Evolutionary conservation across 208 protist genomes (phyloP), one percentile per base, ranked within the genome.

Genomic region (Leishmania aethiopica): DNA sequence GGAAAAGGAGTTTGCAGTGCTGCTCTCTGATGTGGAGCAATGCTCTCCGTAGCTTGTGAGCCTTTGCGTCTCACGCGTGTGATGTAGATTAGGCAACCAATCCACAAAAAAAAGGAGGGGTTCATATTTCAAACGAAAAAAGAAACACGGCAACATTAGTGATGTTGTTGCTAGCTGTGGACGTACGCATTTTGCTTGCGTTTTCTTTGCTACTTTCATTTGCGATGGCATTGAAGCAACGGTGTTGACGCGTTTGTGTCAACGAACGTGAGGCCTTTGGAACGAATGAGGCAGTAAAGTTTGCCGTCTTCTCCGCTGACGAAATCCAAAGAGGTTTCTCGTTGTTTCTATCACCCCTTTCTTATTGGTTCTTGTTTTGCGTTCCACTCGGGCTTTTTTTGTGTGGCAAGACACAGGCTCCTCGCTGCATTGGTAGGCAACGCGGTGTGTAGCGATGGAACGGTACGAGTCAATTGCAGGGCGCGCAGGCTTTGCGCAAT

Each of bases 1-100:
- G 96, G 92, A 97, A 73, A 91, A 91, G 72, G 96, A 98, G 77
- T 96, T 98, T 81, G 81, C 71, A 6, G 79, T 83, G 11, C 92
- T 98, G 80, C 79, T 97, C 2, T 82, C 84, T 17, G 92, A 96
- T 72, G 88, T 94, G 8, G 83, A 91, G 60, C 82, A 94, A 15
- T 91, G 86, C 59, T 84, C 91, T 51, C 77, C 76, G 15, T 80
- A 78, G 47, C 10, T 51, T 69, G 13, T 19, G 53, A 22, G 0
- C 22, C 51, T 60, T 77, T n/a, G 8, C 28, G 7, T 45, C n/a
- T 77, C 32, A 47, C 49, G 22, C 0, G 1, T 42, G 47, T 51
- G 71, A 86, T 84, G 86, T 84, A 85, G 37, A 80, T 72, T 78
- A 72, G 69, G 8, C 25, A 25, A 22, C n/a, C 11, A 37, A 28